These are phyloP conservation scores for Smallanthus sonchifolius DNA, from an alignment of 129 eudicot genomes.

Conservation along the genomic window DNA sequence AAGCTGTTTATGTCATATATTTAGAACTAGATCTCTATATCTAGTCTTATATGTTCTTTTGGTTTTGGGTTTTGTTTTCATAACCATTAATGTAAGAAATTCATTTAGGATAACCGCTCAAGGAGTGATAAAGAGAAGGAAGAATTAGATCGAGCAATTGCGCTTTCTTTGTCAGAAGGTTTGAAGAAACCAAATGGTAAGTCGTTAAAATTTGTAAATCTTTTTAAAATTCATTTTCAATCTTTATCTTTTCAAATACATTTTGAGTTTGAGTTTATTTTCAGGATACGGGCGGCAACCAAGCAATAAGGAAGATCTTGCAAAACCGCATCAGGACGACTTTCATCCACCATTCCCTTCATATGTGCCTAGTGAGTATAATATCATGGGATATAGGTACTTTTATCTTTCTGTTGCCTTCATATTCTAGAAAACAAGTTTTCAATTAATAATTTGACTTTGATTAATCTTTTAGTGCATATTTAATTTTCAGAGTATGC, in stretches of 20 bases:
- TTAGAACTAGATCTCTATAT: not conserved
- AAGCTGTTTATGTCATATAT: not conserved
- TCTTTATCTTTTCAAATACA: not conserved
- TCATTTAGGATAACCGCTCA: slow-evolving; percentile 62
- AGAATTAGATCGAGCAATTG: slow-evolving; percentile 86
- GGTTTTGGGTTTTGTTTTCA: not conserved
- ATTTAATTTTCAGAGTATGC: slow-evolving; percentile 56
- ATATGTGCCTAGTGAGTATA: slow-evolving; percentile 47
- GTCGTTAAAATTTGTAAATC: not conserved
- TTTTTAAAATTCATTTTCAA: not conserved
- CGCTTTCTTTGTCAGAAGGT: slow-evolving; percentile 80
- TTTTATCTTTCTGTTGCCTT: not conserved
- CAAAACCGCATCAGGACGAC: slow-evolving; percentile 49
- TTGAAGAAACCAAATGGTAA: slow-evolving; percentile 70
- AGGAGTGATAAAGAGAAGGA: slow-evolving; percentile 68
- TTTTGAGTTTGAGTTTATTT: slow-evolving; percentile 11
- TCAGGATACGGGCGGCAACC: slow-evolving; percentile 55
- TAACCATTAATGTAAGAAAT: slow-evolving; percentile 6
- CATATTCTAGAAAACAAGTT: not conserved
- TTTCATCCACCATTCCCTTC: slow-evolving; percentile 62
- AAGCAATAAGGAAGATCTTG: slow-evolving; percentile 50
- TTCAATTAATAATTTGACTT: not conserved
- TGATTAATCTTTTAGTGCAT: slow-evolving; percentile 17
- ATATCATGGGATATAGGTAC: slow-evolving; percentile 59
- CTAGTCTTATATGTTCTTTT: not conserved